Conservation (phyloP, 371 early-diverging fungal species). For the Mucor sp. region DNA sequence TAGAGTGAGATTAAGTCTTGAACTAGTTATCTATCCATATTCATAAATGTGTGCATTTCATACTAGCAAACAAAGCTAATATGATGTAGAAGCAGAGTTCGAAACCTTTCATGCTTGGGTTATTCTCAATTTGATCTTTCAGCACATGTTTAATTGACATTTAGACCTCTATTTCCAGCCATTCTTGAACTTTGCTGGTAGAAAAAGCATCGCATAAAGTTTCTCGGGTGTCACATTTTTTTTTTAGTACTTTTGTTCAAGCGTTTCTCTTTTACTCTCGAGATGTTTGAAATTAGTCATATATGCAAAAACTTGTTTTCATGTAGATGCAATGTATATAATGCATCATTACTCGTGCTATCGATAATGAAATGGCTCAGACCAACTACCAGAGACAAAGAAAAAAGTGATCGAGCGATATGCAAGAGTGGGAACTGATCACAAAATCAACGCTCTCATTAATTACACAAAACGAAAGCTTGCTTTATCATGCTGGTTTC, state of each 20-base stretch:
- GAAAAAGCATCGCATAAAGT: neutral
- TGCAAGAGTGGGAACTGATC: constrained; percentile 4
- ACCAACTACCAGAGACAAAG: neutral
- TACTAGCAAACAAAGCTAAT: neutral
- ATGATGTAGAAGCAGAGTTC: neutral
- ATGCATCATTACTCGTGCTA: neutral
- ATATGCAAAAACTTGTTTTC: neutral
- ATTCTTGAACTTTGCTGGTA: neutral
- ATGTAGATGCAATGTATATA: neutral
- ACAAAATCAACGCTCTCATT: neutral
- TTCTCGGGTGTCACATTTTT: neutral
- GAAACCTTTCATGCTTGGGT: neutral
- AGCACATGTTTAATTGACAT: neutral
- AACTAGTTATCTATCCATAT: neutral
- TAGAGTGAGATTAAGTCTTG: neutral
- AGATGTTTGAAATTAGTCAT: neutral
- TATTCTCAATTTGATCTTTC: neutral
- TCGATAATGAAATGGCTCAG: neutral
- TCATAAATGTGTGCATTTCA: neutral
- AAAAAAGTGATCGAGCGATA: neutral
- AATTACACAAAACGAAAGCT: constrained; percentile 1
- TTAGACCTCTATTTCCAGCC: neutral
- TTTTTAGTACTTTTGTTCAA: neutral
- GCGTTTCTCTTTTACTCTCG: too few species aligned
- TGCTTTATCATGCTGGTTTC: constrained; percentile 3